Evolutionary conservation across 805 yeast genomes (phyloP).

Genomic region (Brettanomyces nanus): DNA sequence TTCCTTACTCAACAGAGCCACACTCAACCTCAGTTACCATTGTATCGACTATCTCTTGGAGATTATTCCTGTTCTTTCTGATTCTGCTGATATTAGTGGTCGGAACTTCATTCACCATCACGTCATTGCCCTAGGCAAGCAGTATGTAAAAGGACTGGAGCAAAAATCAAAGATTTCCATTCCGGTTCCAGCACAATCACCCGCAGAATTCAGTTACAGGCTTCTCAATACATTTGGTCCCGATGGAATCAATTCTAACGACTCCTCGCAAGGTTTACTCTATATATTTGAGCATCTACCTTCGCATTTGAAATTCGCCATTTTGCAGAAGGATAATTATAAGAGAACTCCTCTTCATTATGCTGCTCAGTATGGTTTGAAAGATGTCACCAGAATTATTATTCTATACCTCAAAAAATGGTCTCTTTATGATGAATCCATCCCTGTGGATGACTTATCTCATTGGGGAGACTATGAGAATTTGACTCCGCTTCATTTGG

Average conservation of each 20-base stretch:
- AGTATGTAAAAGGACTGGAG: constrained; percentile 29
- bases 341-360: constrained; percentile 84
- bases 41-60: constrained; percentile 53
- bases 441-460: constrained; percentile 47
- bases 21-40: constrained; percentile 42
- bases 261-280: constrained; percentile 48
- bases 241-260: constrained; percentile 54
- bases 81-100: constrained; percentile 66
- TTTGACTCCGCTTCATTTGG: constrained; percentile 73
- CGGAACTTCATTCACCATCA: constrained; percentile 83
- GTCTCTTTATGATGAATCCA: constrained; percentile 42
- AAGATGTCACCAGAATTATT: constrained; percentile 49
- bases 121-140: constrained; percentile 70
- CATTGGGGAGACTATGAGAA: constrained; percentile 75
- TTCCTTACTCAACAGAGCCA: constrained; percentile 57
- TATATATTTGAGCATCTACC: constrained; percentile 53
- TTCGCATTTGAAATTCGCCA: constrained; percentile 41
- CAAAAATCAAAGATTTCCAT: constrained; percentile 14
- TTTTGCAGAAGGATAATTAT: constrained; percentile 67
- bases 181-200: constrained; percentile 28
- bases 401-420: constrained; percentile 50
- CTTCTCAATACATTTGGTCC: constrained; percentile 49
- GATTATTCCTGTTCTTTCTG: constrained; percentile 45
- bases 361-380: constrained; percentile 79
- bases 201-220: constrained; percentile 40